Evolutionary conservation across 768 basidiomycete species (phyloP).

Genomic region (Boletellus ananas): DNA sequence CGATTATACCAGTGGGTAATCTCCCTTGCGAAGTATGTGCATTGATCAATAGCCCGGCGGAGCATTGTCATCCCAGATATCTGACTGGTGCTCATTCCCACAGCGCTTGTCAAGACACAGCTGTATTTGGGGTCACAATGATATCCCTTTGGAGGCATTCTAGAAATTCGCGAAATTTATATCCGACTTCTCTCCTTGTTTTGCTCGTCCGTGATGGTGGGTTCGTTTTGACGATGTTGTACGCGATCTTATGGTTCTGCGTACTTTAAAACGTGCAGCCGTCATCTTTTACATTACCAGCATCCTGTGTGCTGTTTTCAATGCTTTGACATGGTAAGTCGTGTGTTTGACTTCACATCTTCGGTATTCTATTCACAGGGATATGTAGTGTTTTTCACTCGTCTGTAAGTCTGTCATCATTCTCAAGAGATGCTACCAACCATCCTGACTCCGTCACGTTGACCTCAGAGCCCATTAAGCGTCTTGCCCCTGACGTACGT

Average conservation of each 20-base stretch:
- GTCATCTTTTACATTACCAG: slow-evolving; percentile 3
- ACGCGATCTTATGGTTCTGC: background rate
- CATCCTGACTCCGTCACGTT: no score
- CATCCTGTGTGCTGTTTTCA: slow-evolving; percentile 1
- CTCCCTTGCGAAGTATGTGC: slow-evolving; percentile 1
- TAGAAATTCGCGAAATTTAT: background rate
- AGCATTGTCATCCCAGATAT: no score
- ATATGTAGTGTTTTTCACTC: background rate
- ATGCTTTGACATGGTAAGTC: slow-evolving; percentile 4
- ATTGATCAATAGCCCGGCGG: no score
- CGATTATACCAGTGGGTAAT: slow-evolving; percentile 2
- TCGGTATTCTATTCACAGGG: background rate
- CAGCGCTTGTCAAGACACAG: slow-evolving; percentile 8
- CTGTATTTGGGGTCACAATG: slow-evolving; percentile 3
- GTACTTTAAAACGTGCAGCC: background rate
- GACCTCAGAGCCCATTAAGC: background rate
- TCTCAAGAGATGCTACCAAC: background rate
- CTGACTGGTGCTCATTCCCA: background rate
- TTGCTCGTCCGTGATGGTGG: slow-evolving; percentile 15
- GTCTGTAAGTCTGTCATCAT: background rate
- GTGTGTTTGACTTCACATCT: no score
- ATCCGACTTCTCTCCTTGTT: slow-evolving; percentile 6
- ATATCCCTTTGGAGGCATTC: slow-evolving; percentile 6
- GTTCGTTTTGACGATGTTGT: background rate
- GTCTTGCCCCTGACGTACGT: background rate